Evolutionary conservation across 2,329 filamentous ascomycete species (phyloP), one percentile per base, ranked within the genome.

Genomic region (Ustulina deusta): DNA sequence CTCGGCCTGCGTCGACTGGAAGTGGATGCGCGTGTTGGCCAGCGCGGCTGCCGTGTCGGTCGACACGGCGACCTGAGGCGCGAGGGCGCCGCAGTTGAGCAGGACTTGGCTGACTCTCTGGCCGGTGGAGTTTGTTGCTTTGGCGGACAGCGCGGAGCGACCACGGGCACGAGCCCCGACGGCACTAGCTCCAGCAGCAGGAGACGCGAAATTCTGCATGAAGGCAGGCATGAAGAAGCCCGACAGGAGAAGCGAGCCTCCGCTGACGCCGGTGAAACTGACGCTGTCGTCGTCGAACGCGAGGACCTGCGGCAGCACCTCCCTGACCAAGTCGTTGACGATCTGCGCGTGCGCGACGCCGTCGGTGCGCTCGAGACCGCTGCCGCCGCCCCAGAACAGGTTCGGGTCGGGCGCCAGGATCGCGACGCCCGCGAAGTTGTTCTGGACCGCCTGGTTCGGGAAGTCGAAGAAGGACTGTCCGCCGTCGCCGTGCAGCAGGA

Each of bases 401-500:
- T 86, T 83, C 61, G 79, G 74, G 74, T 87, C 81, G 6, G 87
- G 87, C 0, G 87, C 85, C 13, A 89, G 82, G 1, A 87, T 77
- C 9, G 80, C 84, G 10, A 86, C 84, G 67, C 85, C 85, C 75
- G 85, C 84, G 36, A 85, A 81, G 69, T 83, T 83, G 58, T 78
- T 74, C 62, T 84, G 83, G 11, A 87, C 83, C 20, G 81, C 82
- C 71, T 87, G 83, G 76, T 87, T 87, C 40, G 85, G 85, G 77
- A 87, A 86, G 74, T 86, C 84, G 76, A 86, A 85, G 81, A 87
- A 87, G 13, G 84, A 86, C 72, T 87, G 84, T 6, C 87, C 87
- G 48, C 87, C 86, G 73, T 89, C 87, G 57, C 86, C 86, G 74
- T 89, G 87, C 3, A 89, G 81, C 40, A 89, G 82, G 15, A 89